phyloP scores from a whole-genome alignment of 345 rosid species.

The Bruguiera parviflora region DNA sequence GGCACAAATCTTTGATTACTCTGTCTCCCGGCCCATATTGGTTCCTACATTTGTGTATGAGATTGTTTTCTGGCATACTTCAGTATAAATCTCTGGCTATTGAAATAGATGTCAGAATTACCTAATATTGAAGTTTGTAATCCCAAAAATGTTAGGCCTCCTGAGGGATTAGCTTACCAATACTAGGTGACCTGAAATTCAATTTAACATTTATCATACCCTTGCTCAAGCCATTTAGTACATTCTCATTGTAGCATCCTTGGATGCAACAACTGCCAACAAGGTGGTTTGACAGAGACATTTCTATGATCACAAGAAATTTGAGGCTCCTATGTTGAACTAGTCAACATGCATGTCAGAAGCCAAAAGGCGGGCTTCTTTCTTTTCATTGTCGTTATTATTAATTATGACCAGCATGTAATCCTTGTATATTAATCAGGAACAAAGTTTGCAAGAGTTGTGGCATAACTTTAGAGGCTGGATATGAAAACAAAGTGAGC shows the following conservation, averaged over 20 bases:
- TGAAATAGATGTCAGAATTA: too few species aligned
- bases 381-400: too few species aligned
- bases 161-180: too few species aligned
- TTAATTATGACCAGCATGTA: neutral
- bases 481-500: slow-evolving; percentile 15
- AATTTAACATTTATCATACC: neutral
- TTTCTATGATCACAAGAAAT: neutral
- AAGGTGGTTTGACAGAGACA: neutral
- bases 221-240: neutral
- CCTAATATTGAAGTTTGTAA: too few species aligned
- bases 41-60: too few species aligned
- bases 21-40: too few species aligned
- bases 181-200: neutral
- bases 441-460: neutral
- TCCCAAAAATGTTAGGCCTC: too few species aligned
- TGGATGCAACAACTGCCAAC: neutral
- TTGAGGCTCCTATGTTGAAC: too few species aligned
- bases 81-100: too few species aligned
- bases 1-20: too few species aligned
- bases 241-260: neutral
- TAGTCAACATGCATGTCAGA: neutral
- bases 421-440: neutral
- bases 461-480: neutral
- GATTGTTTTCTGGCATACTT: too few species aligned
- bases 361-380: neutral